Percentiles rank a stretch among this genome's conserved stretches.
phyloP scores from a whole-genome alignment of 208 protist species.

The Trypanosoma mega region DNA sequence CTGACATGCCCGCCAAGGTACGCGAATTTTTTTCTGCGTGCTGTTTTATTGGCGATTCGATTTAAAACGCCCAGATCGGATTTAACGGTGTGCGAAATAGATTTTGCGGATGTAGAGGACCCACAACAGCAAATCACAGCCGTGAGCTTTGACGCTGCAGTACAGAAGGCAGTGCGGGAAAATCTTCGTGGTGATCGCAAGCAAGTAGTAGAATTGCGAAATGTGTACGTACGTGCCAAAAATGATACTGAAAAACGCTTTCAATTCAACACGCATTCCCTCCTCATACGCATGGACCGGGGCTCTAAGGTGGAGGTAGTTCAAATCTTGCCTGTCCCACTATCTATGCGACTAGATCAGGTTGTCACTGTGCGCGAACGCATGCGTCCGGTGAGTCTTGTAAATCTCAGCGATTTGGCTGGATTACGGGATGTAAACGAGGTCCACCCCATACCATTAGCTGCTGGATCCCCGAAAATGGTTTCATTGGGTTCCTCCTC shows the following conservation, averaged over 20 bases:
- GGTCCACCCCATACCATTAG: background rate
- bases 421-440: constrained; percentile 11
- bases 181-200: constrained; percentile 63
- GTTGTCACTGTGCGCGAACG: constrained; percentile 58
- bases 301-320: constrained; percentile 74
- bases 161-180: constrained; percentile 65
- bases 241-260: constrained; percentile 71
- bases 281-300: constrained; percentile 68
- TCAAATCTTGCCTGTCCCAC: constrained; percentile 48
- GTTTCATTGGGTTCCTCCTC: constrained; percentile 26
- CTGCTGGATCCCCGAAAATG: background rate
- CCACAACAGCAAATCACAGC: constrained; percentile 66
- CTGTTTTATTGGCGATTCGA: constrained; percentile 60
- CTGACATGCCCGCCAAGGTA: constrained; percentile 60
- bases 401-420: constrained; percentile 51
- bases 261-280: constrained; percentile 68
- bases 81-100: constrained; percentile 61
- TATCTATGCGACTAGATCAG: constrained; percentile 9
- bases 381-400: constrained; percentile 42
- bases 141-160: constrained; percentile 71
- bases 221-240: constrained; percentile 69
- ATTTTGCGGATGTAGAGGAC: constrained; percentile 70
- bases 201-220: constrained; percentile 73
- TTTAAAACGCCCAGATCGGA: constrained; percentile 63
- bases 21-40: constrained; percentile 63